Evolutionary conservation across 1,284 basidiomycete genomes (phyloP), one percentile per base, ranked within the genome.

Genomic region (Tremellales sp.): DNA sequence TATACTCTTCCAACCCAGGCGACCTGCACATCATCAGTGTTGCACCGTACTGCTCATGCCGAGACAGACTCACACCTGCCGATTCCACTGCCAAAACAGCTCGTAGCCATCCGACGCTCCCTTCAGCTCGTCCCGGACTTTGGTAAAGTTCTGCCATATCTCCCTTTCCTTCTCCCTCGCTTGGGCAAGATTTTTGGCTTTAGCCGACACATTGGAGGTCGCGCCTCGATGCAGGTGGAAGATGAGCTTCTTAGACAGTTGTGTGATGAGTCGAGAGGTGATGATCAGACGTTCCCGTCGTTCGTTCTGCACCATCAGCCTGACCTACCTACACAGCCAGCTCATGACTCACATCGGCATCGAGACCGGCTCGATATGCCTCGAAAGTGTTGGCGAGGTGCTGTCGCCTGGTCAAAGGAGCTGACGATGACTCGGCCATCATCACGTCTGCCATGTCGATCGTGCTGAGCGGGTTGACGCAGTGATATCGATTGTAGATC

Each of bases 231-330:
- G 94, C 3, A 97, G 79, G 43, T 90, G 84, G 65, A 97, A 97
- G 56, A 98, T 97, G 64, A 85, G 79, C 73, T 90, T 93, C 72
- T 98, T 98, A 41, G 91, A 91, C n/a, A 88, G 79, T 57, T 84
- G 87, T 13, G 93, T 97, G 56, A 91, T 82, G 70, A 96, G 92
- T 27, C 94, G 73, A 6, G 78, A 79, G 8, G 73, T 52, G 51
- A 75, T 72, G 52, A 75, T 74, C 40, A 75, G 54, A 21, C 65
- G 55, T 61, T 75, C 74, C 46, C 74, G 54, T 13, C 70, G 57
- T 51, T 74, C 73, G 46, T 73, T 75, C 72, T 75, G 52, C 0
- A n/a, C n/a, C n/a, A n/a, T n/a, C n/a, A 25, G 37, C 13, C 22
- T 19, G 12, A 13, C 17, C 33, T 15, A 17, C 3, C 21, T 15